Evolutionary conservation across 78 protist species (phyloP).

Genomic region (Isochrysis galbana): DNA sequence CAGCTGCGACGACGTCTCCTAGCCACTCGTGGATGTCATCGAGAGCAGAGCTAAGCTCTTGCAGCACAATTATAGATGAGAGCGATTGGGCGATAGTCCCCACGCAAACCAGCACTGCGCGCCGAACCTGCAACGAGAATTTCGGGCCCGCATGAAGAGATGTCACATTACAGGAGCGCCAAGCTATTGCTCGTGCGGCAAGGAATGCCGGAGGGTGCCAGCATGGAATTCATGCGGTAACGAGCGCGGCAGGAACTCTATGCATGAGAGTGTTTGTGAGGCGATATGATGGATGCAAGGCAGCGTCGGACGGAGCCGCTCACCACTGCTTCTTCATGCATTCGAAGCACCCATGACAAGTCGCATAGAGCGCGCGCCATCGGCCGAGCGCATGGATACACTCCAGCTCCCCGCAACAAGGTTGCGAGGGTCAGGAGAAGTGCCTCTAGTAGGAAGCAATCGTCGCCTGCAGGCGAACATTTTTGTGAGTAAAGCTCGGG

Average conservation of each 20-base stretch:
- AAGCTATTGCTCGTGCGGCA: too few species aligned
- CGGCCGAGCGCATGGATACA: not conserved
- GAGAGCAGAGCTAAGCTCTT: not conserved
- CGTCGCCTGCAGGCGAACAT: too few species aligned
- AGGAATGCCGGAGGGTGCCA: too few species aligned
- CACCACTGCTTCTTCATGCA: not conserved
- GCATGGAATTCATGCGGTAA: too few species aligned
- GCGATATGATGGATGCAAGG: too few species aligned
- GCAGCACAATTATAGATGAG: not conserved
- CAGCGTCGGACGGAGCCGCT: too few species aligned
- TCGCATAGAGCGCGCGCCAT: not conserved
- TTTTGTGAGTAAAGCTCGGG: too few species aligned
- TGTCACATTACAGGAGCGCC: too few species aligned
- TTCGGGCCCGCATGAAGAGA: too few species aligned
- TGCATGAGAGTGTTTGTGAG: too few species aligned
- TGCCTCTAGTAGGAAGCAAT: conserved; percentile 1
- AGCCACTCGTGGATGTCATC: not conserved
- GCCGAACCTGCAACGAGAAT: too few species aligned
- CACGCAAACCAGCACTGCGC: not conserved
- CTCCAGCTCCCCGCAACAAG: not conserved
- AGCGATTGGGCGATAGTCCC: not conserved
- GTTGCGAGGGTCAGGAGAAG: not conserved
- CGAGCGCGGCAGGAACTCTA: too few species aligned
- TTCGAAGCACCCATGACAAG: not conserved
- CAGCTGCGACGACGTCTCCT: not conserved